Conservation (phyloP, 2,329 filamentous ascomycete species). For the Cladosporium austrohemisphaericum region DNA sequence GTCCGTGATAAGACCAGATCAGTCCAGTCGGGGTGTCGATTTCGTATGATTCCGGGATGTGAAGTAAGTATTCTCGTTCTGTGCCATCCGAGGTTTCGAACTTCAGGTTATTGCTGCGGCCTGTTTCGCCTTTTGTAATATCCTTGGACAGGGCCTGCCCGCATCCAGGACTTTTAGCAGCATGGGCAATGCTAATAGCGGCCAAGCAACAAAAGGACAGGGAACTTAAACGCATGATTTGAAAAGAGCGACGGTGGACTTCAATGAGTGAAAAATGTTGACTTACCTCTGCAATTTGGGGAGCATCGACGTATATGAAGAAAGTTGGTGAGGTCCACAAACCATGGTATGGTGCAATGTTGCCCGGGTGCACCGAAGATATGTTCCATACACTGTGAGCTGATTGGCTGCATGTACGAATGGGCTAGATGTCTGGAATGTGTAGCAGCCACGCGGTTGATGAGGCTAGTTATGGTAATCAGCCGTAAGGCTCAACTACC, state of each 20-base stretch:
- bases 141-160: slow-evolving; percentile 19
- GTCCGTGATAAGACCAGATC: slow-evolving; percentile 48
- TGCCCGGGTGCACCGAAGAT: slow-evolving; percentile 2
- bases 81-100: slow-evolving; percentile 20
- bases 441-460: not conserved
- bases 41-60: slow-evolving; percentile 40
- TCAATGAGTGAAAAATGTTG: too few relatives aligned
- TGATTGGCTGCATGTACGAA: slow-evolving; percentile 3
- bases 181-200: not conserved
- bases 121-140: slow-evolving; percentile 22
- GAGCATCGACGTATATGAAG: too few relatives aligned
- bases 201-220: too few relatives aligned
- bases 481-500: too few relatives aligned
- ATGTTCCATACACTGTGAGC: not conserved
- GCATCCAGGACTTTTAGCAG: slow-evolving; percentile 19
- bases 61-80: slow-evolving; percentile 36
- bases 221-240: not conserved
- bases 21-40: slow-evolving; percentile 36
- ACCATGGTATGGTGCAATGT: not conserved
- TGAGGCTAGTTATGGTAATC: not conserved
- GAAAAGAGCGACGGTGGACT: not conserved
- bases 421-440: not conserved
- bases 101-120: slow-evolving; percentile 21
- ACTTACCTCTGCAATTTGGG: too few relatives aligned
- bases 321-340: not conserved